Evolutionary conservation across 2,329 filamentous ascomycete genomes (phyloP).

Genomic region (Aspergillus transmontanensis): DNA sequence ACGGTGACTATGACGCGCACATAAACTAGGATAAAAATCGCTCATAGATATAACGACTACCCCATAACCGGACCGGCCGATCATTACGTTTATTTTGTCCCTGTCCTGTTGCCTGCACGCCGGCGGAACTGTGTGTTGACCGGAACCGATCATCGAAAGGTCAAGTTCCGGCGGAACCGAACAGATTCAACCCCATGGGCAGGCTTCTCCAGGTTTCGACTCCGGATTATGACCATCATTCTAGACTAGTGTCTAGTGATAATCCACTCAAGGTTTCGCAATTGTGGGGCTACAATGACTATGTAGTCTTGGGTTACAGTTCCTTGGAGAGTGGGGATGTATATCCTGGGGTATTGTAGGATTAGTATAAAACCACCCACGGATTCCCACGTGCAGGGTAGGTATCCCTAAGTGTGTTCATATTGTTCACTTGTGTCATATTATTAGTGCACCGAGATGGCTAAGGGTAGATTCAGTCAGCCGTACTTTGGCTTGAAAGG

Average conservation of each 20-base stretch:
- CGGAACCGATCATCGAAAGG: background rate
- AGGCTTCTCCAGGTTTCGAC: background rate
- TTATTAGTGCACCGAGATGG: background rate
- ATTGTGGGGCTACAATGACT: background rate
- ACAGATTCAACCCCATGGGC: background rate
- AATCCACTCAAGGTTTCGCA: background rate
- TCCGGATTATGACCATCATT: background rate
- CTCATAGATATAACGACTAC: background rate
- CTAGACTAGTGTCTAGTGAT: background rate
- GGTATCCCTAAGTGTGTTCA: background rate
- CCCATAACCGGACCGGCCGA: background rate
- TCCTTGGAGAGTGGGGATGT: background rate
- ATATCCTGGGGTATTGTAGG: background rate
- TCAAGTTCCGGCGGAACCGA: background rate
- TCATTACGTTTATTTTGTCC: background rate
- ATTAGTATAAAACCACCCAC: background rate
- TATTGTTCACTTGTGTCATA: background rate
- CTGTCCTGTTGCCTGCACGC: background rate
- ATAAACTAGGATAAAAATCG: background rate
- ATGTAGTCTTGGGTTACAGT: background rate
- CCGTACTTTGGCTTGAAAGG: conserved; percentile 4
- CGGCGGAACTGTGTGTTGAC: background rate
- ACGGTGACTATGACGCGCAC: background rate
- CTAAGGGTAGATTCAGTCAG: background rate
- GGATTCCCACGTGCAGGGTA: background rate